Base-by-base conservation (phyloP, 371 early-diverging fungal genomes). In the Smittium mucronatum region DNA sequence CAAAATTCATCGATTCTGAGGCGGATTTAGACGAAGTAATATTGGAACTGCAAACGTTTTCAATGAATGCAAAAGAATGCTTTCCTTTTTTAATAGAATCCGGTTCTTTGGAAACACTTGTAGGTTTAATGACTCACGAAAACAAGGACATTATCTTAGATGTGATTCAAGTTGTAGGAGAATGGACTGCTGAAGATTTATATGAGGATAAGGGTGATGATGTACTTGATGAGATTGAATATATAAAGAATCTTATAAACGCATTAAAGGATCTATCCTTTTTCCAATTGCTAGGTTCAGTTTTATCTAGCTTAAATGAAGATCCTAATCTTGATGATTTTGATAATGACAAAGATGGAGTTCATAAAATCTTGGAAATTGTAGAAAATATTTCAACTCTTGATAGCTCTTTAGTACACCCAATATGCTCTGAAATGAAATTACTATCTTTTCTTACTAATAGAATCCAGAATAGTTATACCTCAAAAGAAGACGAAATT, bases 61-160 rank as follows among this genome's bases (percentile, higher is more conserved):
- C 86, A 8, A 94, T 94, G 17, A 86, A 92, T 15, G 77, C 87
- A 34, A 15, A 35, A 36, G 58, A 36, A 11, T 32, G 21, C 5
- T 91, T 93, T 74, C 84, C 86, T 1, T 82, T 83, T 15, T 78
- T 93, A 2, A 83, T 92, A 1, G 81, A 86, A 28, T 76, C 93
- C 35, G 86, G 83, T n/a, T 84, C 85, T 0, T 74, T 89, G 2
- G 69, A 83, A 1, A 83, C 88, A 0, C 77, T 95, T 11, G 74
- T 93, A 35, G 82, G 86, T 0, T 81, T 95, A 32, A 71, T 97
- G 63, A 82, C 87, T 57, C 97, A 97, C 73, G 95, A 94, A 64
- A 97, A 97, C 78, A 91, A 89, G 15, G 97, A 97, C 74, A 94
- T 97, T 73, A 81, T 86, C 0, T 86, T 94, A 63, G 89, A 88